These are phyloP conservation scores for Globisporangium irregulare DNA, from an alignment of 352 stramenopile genomes.

Conservation along the genomic window DNA sequence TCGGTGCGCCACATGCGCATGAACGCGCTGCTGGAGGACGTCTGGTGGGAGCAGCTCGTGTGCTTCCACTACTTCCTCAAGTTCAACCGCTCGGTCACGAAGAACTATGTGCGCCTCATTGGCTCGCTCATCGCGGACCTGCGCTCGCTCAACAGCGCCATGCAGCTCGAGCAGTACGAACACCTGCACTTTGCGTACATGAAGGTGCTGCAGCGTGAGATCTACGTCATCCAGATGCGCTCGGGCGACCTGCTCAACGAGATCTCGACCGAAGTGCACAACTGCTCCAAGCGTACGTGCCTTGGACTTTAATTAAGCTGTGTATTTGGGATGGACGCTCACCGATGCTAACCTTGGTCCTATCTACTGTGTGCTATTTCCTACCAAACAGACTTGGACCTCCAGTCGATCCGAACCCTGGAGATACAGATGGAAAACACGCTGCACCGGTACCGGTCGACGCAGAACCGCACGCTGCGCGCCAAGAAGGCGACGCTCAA, in stretches of 20 bases:
- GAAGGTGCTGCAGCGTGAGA: conserved; percentile 75
- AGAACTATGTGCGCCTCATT: conserved; percentile 64
- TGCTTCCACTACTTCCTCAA: conserved; percentile 62
- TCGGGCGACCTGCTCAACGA: conserved; percentile 65
- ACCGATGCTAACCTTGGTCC: background rate
- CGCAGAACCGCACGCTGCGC: conserved; percentile 53
- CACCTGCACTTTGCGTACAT: conserved; percentile 70
- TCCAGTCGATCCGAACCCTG: conserved; percentile 40
- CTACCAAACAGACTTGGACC: conserved; percentile 36
- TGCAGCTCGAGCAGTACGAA: conserved; percentile 78
- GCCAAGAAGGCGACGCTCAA: conserved; percentile 51
- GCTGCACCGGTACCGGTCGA: conserved; percentile 53
- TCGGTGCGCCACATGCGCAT: conserved; percentile 53
- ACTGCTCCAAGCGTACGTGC: conserved; percentile 39
- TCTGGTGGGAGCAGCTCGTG: conserved; percentile 83
- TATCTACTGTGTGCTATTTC: background rate
- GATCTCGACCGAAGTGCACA: conserved; percentile 61
- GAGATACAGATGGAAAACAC: conserved; percentile 71
- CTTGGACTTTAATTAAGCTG: background rate
- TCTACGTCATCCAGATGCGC: conserved; percentile 74
- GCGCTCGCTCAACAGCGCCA: conserved; percentile 69
- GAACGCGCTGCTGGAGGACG: conserved; percentile 55
- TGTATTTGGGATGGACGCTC: background rate
- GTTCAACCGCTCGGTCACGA: conserved; percentile 69
- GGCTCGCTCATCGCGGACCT: conserved; percentile 65